Evolutionary conservation across 108 stramenopile species (phyloP), one percentile per base, ranked within the genome.

Genomic region (Discostella stelligeroides): DNA sequence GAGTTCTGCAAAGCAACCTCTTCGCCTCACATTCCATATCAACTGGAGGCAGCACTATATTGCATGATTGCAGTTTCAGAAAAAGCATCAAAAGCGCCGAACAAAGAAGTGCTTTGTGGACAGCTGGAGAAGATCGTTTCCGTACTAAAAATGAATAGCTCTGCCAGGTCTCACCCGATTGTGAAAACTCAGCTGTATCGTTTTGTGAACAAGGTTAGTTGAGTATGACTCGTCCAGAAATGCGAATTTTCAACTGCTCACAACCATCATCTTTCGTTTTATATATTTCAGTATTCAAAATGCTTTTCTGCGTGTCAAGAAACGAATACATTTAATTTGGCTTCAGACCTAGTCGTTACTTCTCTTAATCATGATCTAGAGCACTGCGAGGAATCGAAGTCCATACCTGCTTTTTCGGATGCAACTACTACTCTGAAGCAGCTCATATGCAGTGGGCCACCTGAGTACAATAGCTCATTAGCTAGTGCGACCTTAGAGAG

Each of bases 31-130:
- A 55, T 84, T 7, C 83, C 83, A 18, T 86, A 87, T 46, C 91
- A 92, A 49, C 48, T 92, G 9, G 91, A 92, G 53, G 91, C 91
- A 7, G 91, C 88, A 7, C 39, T 92, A 14, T 89, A 86, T 68
- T 92, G 91, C 63, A 57, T 92, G 23, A 63, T 72, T 28, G 80
- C 80, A 38, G 84, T 89, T 6, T 66, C 83, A 13, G 47, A 55
- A 17, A 69, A 73, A 60, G 80, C 80, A 46, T 55, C 51, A 7
- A 80, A 76, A 14, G 50, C 62, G 30, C 13, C 64, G 27, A 62
- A 69, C 17, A 68, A 43, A 49, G 42, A 59, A 25, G 49, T 49
- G 7, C 58, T 70, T 10, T 37, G 40, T 53, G 14, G 40, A 9
- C 61, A 77, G 29, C 41, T 90, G n/a, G 53, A 47, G 25, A 80